Conservation (phyloP, 352 stramenopile species). For the Phytophthora tubulina region DNA sequence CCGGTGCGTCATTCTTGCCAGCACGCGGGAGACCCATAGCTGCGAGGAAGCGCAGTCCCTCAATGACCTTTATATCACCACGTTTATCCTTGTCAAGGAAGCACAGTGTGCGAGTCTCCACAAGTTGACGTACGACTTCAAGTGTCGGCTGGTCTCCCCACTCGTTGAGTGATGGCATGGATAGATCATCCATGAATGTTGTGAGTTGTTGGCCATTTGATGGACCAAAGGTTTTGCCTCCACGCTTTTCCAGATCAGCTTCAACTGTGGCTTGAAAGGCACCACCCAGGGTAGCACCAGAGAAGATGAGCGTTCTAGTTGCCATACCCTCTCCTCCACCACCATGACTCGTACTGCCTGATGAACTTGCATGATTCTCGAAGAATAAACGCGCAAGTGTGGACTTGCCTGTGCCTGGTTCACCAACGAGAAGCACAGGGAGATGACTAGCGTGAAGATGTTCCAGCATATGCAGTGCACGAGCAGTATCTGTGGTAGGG, state of each 20-base stretch:
- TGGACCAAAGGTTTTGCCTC: conserved; percentile 83
- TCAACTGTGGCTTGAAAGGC: conserved; percentile 87
- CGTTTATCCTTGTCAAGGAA: conserved; percentile 90
- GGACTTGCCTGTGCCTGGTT: conserved; percentile 90
- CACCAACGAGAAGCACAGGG: conserved; percentile 87
- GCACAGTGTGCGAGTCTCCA: conserved; percentile 73
- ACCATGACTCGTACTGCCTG: conserved; percentile 17
- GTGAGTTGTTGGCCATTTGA: conserved; percentile 78
- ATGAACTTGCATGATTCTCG: conserved; percentile 32
- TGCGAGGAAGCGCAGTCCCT: conserved; percentile 73
- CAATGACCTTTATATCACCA: conserved; percentile 80
- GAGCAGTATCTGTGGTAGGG: conserved; percentile 87
- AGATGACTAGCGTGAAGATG: conserved; percentile 62
- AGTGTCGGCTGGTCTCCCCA: conserved; percentile 85
- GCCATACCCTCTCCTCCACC: conserved; percentile 48
- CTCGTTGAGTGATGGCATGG: conserved; percentile 70
- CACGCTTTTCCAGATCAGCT: conserved; percentile 78
- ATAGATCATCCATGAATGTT: conserved; percentile 84
- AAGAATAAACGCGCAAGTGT: conserved; percentile 86
- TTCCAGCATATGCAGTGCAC: conserved; percentile 75
- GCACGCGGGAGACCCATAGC: conserved; percentile 68
- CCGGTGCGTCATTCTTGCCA: conserved; percentile 89
- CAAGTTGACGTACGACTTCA: conserved; percentile 77
- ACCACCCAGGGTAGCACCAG: conserved; percentile 76
- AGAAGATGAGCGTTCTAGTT: conserved; percentile 92